phyloP scores from a whole-genome alignment of 2,329 filamentous ascomycete species.

The Aspergillus japonicus region DNA sequence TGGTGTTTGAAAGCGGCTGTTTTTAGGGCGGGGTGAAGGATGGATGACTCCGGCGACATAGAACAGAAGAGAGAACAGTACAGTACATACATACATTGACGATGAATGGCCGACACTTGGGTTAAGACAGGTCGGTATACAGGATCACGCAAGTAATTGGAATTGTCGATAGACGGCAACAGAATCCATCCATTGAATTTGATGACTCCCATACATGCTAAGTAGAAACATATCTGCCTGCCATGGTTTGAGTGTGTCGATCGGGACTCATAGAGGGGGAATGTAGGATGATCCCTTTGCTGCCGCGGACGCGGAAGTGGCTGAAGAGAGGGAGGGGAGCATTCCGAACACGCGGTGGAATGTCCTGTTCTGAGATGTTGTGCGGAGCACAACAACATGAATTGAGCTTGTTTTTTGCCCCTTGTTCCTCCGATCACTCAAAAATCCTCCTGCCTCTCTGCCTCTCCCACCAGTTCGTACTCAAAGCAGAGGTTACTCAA shows the following conservation, averaged over 20 bases:
- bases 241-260: background rate
- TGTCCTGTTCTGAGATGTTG: too few species aligned
- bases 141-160: background rate
- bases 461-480: too few species aligned
- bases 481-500: too few species aligned
- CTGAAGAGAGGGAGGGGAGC: background rate
- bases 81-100: background rate
- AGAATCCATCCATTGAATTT: too few species aligned
- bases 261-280: background rate
- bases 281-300: background rate
- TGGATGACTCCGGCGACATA: background rate
- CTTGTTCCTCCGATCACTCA: too few species aligned
- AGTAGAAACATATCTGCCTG: background rate
- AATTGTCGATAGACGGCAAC: background rate
- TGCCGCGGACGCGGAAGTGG: background rate
- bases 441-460: too few species aligned
- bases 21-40: background rate
- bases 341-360: background rate
- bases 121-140: background rate
- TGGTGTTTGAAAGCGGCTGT: slow-evolving; percentile 4
- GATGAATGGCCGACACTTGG: too few species aligned
- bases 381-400: too few species aligned
- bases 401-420: too few species aligned
- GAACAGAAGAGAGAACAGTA: background rate
- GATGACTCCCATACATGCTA: too few species aligned